Conservation (phyloP, 192 early-diverging fungal genomes). For the Mortierella hygrophila region DNA sequence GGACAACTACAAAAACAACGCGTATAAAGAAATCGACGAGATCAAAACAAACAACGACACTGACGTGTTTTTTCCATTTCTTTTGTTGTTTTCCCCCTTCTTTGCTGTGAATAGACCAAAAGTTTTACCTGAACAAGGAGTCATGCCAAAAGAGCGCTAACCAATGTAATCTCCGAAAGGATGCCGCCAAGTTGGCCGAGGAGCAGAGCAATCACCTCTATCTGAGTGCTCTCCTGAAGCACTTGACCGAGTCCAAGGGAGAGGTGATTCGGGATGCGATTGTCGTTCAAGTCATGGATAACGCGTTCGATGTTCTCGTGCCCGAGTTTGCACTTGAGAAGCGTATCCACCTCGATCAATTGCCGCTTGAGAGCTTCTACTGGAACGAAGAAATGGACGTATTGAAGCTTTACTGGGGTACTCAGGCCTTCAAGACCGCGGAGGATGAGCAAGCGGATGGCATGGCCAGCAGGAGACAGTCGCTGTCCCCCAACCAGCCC, state of each 20-base stretch:
- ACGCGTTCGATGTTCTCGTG: conserved; percentile 81
- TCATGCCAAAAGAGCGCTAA: conserved; percentile 74
- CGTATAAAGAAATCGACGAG: conserved; percentile 1
- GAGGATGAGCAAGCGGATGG: conserved; percentile 26
- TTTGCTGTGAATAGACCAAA: conserved; percentile 49
- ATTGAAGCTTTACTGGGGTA: conserved; percentile 65
- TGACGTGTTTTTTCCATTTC: background rate
- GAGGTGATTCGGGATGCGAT: conserved; percentile 71
- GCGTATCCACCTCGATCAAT: conserved; percentile 66
- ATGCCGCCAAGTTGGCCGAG: conserved; percentile 75
- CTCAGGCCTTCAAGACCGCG: conserved; percentile 53
- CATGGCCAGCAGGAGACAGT: conserved; percentile 36
- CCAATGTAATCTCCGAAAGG: conserved; percentile 85
- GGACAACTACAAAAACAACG: background rate
- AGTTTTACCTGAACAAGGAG: conserved; percentile 69
- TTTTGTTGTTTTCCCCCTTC: background rate
- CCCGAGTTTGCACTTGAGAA: conserved; percentile 81
- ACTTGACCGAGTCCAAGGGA: conserved; percentile 58
- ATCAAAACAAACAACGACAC: background rate
- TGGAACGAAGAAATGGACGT: conserved; percentile 43
- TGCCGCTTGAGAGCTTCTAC: conserved; percentile 62
- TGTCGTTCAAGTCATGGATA: conserved; percentile 75
- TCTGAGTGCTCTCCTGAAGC: conserved; percentile 71
- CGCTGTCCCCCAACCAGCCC: conserved; percentile 3
- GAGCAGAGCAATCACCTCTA: conserved; percentile 76